Percentiles rank a stretch among this genome's conserved stretches.
These are phyloP conservation scores for Heliamphora ciliata DNA, from an alignment of 179 eudicot genomes.

Conservation along the genomic window DNA sequence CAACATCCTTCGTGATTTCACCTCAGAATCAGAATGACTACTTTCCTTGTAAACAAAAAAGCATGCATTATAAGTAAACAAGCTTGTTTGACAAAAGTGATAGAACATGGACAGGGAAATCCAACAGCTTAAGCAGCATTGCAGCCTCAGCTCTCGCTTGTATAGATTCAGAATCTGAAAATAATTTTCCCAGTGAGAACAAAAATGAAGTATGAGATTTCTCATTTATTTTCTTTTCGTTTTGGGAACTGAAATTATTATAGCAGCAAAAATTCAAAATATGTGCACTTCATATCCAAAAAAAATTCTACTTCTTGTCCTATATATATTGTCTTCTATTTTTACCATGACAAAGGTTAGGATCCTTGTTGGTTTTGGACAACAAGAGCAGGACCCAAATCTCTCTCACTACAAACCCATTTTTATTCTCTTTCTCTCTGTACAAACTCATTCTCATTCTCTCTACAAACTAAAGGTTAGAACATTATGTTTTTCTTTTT, in stretches of 20 bases:
- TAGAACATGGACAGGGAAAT: slow-evolving; percentile 67
- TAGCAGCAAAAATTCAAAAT: background rate
- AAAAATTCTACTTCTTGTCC: background rate
- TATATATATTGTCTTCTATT: background rate
- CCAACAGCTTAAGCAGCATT: slow-evolving; percentile 89
- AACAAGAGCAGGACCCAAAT: too few relatives aligned
- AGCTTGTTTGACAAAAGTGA: slow-evolving; percentile 14
- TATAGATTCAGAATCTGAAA: slow-evolving; percentile 93
- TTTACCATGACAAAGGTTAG: too few relatives aligned
- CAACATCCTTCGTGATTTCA: background rate
- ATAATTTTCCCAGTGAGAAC: slow-evolving; percentile 48
- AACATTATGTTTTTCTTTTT: too few relatives aligned
- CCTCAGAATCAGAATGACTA: background rate
- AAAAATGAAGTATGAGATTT: background rate
- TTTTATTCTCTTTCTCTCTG: too few relatives aligned
- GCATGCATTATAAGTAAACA: slow-evolving; percentile 3
- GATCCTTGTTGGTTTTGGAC: too few relatives aligned
- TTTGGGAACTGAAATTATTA: background rate
- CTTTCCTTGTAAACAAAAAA: slow-evolving; percentile 4
- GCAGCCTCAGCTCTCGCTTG: slow-evolving; percentile 99
- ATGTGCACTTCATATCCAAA: background rate
- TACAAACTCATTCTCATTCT: too few relatives aligned
- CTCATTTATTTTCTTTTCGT: background rate
- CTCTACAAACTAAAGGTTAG: too few relatives aligned
- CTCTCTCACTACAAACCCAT: too few relatives aligned